These are phyloP conservation scores for Quercus lobata DNA, from an alignment of 331 rosid species.

Conservation along the genomic window DNA sequence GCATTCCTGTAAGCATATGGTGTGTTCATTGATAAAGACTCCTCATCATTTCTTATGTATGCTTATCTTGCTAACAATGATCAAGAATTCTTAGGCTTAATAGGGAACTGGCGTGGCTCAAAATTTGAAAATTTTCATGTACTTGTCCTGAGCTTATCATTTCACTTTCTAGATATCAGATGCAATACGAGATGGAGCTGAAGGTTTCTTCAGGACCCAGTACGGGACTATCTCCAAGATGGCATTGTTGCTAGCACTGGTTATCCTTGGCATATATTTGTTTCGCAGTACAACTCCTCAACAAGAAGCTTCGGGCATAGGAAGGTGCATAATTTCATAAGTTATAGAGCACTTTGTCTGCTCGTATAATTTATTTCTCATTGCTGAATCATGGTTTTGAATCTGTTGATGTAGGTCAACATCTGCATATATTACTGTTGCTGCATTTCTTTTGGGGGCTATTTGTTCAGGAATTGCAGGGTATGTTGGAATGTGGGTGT, in stretches of 20 bases:
- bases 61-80: background rate
- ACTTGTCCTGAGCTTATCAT: conserved; percentile 35
- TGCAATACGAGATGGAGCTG: conserved; percentile 99
- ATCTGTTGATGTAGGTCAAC: conserved; percentile 68
- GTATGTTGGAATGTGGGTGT: conserved; percentile 99
- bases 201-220: conserved; percentile 95
- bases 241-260: conserved; percentile 82
- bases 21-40: background rate
- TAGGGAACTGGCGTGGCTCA: background rate
- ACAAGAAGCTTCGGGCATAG: conserved; percentile 86
- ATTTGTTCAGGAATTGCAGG: conserved; percentile 97
- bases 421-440: conserved; percentile 91
- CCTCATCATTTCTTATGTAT: background rate
- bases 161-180: conserved; percentile 77
- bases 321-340: conserved; percentile 53
- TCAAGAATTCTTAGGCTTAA: background rate
- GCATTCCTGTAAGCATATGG: too few species aligned
- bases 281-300: conserved; percentile 87
- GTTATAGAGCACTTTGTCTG: conserved; percentile 1
- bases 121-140: background rate
- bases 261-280: conserved; percentile 87
- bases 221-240: conserved; percentile 97
- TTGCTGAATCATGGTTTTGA: conserved; percentile 14
- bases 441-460: conserved; percentile 95
- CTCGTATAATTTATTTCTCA: conserved; percentile 4